A percentile compares a stretch with the other conserved stretches of the same genome.
Conservation (phyloP, 768 basidiomycete genomes). For the Tylopilus plumbeoviolaceoides region DNA sequence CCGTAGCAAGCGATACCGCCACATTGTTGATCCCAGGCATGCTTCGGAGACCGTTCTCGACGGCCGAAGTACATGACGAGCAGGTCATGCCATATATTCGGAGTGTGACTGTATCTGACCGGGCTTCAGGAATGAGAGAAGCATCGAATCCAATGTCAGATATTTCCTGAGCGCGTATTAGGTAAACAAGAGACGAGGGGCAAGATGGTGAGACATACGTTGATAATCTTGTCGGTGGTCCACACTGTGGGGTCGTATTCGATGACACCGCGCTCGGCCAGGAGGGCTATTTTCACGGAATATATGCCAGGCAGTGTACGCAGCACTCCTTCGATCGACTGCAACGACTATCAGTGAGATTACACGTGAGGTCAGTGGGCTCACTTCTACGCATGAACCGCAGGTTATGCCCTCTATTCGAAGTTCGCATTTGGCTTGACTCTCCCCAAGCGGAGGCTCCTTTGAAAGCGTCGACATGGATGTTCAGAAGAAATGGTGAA, state of each 20-base stretch:
- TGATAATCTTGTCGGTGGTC: constrained; percentile 75
- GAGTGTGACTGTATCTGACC: constrained; percentile 65
- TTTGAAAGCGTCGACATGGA: constrained; percentile 10
- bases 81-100: constrained; percentile 92
- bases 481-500: too few species aligned
- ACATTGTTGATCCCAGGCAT: constrained; percentile 73
- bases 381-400: constrained; percentile 81
- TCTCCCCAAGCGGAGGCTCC: constrained; percentile 11
- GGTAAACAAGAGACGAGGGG: constrained; percentile 3
- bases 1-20: constrained; percentile 71
- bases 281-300: constrained; percentile 90
- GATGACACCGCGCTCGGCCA: constrained; percentile 89
- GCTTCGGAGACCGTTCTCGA: constrained; percentile 64
- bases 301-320: constrained; percentile 83
- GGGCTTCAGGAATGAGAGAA: constrained; percentile 60
- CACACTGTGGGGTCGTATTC: constrained; percentile 86
- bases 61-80: constrained; percentile 71
- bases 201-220: constrained; percentile 36
- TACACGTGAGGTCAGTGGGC: constrained; percentile 17
- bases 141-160: constrained; percentile 93
- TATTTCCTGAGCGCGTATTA: constrained; percentile 61
- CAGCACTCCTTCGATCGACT: constrained; percentile 86
- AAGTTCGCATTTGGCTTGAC: constrained; percentile 63
- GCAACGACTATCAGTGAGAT: not conserved
- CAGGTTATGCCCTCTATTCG: constrained; percentile 91